Conservation (phyloP, 2,329 filamentous ascomycete genomes). For the Aspergillus sp. region DNA sequence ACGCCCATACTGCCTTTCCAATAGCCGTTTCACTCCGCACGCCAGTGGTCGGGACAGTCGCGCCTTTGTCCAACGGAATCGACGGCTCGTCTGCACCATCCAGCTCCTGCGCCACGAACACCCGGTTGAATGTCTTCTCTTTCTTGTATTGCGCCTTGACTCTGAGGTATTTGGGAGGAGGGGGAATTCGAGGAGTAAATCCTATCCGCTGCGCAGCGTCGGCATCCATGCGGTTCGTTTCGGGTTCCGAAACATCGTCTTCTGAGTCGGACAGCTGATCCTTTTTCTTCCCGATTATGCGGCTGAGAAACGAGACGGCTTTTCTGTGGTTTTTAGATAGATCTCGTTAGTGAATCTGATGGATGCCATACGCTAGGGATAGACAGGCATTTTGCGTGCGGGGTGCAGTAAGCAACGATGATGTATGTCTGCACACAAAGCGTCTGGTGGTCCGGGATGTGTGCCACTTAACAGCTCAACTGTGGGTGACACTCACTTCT, state of each 20-base stretch:
- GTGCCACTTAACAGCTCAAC: too few relatives aligned
- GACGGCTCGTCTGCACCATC: conserved; percentile 48
- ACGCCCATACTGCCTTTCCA: conserved; percentile 77
- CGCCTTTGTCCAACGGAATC: conserved; percentile 24
- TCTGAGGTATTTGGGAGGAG: conserved; percentile 86
- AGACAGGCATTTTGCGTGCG: too few relatives aligned
- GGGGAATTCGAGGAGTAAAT: conserved; percentile 81
- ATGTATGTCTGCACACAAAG: background rate
- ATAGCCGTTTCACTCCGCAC: conserved; percentile 22
- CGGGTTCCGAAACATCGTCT: conserved; percentile 65
- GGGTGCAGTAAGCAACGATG: too few relatives aligned
- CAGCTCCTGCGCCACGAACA: conserved; percentile 93
- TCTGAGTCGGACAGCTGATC: conserved; percentile 45
- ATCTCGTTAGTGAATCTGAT: too few relatives aligned
- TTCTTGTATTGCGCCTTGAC: conserved; percentile 78
- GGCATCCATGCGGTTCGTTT: conserved; percentile 69
- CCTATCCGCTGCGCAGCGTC: conserved; percentile 72
- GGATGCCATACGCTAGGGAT: too few relatives aligned
- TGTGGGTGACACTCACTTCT: conserved; percentile 52
- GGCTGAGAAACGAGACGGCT: conserved; percentile 83
- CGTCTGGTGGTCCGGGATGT: too few relatives aligned
- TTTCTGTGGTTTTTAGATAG: conserved; percentile 54
- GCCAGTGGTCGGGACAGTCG: conserved; percentile 17
- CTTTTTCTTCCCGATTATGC: conserved; percentile 77
- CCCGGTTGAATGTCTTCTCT: conserved; percentile 71